Evolutionary conservation across 768 basidiomycete genomes (phyloP), one percentile per base, ranked within the genome.

Genomic region (Pleurotus citrinopileatus): DNA sequence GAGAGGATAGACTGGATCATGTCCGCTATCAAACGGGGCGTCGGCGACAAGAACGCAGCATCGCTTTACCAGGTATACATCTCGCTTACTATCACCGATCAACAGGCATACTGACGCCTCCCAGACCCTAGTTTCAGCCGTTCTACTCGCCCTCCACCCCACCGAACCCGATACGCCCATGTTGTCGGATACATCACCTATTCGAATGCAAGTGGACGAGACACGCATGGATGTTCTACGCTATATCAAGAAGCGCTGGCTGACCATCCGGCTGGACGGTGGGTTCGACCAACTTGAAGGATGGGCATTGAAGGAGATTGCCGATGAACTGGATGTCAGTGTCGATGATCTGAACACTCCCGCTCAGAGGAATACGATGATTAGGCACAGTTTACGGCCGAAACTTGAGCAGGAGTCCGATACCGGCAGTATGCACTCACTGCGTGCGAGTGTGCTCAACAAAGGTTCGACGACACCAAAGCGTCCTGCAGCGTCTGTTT

Each of bases 251-350:
- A 83, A 84, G 55, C 80, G 89, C 3, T 97, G 92, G 93, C 63
- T 87, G 42, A 77, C 73, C 10, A 80, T 94, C 25, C 78, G 87
- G 10, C 82, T 87, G 45, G 83, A 84, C 47, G 81, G 83, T n/a
- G 91, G 90, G 0, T 96, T 98, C 61, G 86, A 88, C 47, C 64
- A 70, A 3, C 75, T 98, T n/a, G 92, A 96, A 45, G 79, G 78
- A 3, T 97, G 93, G 92, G 84, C 89, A 0, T 66, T 95, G 52
- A 87, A 92, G 65, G 96, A 98, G 63, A 92, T 98, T 36, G 80
- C 83, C 37, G 82, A 89, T 62, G 80, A 89, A 64, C 81, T 95
- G 50, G 91, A 95, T 64, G 82, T 94, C 9, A 75, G 86, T 0
- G 70, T 84, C 4, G 87, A 90, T 45, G 92, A 94, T 53, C 82